phyloP scores from a whole-genome alignment of 148 eudicot genomes.

The Chenopodium formosanum region DNA sequence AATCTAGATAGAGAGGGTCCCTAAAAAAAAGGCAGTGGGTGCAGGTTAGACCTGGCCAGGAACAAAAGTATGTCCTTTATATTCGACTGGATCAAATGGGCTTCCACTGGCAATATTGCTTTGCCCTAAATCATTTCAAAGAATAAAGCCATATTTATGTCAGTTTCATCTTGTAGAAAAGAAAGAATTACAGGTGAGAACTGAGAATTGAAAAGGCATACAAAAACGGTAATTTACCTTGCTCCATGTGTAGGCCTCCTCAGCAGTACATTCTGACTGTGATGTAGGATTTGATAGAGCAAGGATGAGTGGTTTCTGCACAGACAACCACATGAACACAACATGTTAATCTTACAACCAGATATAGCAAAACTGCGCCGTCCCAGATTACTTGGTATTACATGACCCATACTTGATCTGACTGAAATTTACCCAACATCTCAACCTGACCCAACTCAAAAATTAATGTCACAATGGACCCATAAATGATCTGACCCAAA shows the following conservation, averaged over 20 bases:
- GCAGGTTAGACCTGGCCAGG: slow-evolving; percentile 70
- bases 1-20: background rate
- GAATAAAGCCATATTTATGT: slow-evolving; percentile 1
- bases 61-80: slow-evolving; percentile 51
- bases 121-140: slow-evolving; percentile 48
- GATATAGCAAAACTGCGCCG: background rate
- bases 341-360: background rate
- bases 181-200: background rate
- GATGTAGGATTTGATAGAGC: slow-evolving; percentile 95
- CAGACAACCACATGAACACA: slow-evolving; percentile 7
- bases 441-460: background rate
- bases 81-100: slow-evolving; percentile 75
- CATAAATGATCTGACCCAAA: background rate
- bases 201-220: background rate
- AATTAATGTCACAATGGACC: background rate
- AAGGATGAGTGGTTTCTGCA: slow-evolving; percentile 83
- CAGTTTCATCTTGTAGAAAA: slow-evolving; percentile 2
- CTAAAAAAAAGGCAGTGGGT: background rate
- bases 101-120: slow-evolving; percentile 90
- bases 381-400: background rate
- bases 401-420: background rate
- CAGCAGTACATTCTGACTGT: slow-evolving; percentile 93
- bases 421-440: too few relatives aligned
- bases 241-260: slow-evolving; percentile 93
- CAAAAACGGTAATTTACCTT: slow-evolving; percentile 38